These are phyloP conservation scores for Ramaria sp. DNA, from an alignment of 768 basidiomycete genomes.

Conservation along the genomic window DNA sequence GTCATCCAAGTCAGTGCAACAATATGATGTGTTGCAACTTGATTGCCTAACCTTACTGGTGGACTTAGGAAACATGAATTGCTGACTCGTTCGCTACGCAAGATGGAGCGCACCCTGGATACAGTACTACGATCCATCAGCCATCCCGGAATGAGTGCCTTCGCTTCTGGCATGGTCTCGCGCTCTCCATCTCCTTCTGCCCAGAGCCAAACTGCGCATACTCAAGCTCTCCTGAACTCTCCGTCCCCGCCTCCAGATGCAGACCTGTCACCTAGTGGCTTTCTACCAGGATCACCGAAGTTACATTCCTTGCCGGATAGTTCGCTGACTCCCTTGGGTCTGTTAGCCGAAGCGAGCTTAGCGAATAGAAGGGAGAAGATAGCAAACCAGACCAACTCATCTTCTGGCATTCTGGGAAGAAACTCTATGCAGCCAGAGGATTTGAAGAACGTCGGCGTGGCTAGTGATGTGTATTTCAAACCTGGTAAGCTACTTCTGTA, in stretches of 20 bases:
- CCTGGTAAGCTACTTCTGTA: conserved; percentile 43
- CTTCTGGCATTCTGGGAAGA: conserved; percentile 16
- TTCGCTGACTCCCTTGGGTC: conserved; percentile 80
- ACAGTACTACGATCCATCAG: conserved; percentile 83
- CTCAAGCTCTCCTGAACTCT: conserved; percentile 47
- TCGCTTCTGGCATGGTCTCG: conserved; percentile 71
- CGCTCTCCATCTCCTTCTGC: conserved; percentile 61
- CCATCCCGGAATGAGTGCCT: conserved; percentile 45
- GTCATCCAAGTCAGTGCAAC: conserved; percentile 53
- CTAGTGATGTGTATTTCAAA: conserved; percentile 84
- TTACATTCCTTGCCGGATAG: conserved; percentile 90
- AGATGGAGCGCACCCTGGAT: conserved; percentile 90
- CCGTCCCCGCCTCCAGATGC: conserved; percentile 33
- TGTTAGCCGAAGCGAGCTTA: conserved; percentile 83
- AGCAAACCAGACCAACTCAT: conserved; percentile 13
- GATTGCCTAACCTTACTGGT: not conserved
- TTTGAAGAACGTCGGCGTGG: conserved; percentile 58
- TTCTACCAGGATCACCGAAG: conserved; percentile 59
- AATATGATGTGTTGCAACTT: not conserved
- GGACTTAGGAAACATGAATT: conserved; percentile 67
- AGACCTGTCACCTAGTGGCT: conserved; percentile 17
- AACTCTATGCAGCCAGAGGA: conserved; percentile 27
- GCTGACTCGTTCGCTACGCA: conserved; percentile 67
- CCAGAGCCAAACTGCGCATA: conserved; percentile 29
- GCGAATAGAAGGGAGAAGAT: conserved; percentile 58